phyloP scores from a whole-genome alignment of 768 basidiomycete species.

The Boletus tomentosulus region DNA sequence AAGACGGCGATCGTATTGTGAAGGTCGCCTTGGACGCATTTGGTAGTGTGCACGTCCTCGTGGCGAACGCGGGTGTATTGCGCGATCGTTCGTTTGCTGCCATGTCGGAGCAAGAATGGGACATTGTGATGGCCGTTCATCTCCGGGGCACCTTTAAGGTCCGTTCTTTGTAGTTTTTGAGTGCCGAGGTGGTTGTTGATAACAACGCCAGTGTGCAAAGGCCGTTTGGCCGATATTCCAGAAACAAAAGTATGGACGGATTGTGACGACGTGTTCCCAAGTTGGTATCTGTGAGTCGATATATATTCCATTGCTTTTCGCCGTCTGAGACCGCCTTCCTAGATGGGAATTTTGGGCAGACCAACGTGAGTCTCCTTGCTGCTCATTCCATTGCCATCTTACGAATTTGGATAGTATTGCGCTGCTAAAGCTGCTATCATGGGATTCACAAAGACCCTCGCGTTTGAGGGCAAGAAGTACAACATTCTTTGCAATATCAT shows the following conservation, averaged over 20 bases:
- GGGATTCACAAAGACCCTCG: conserved; percentile 85
- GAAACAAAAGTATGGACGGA: conserved; percentile 93
- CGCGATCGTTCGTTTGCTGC: conserved; percentile 90
- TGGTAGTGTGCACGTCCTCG: conserved; percentile 80
- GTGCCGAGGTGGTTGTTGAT: conserved; percentile 1
- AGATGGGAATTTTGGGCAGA: conserved; percentile 96
- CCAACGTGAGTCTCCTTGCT: conserved; percentile 51
- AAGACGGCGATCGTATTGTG: conserved; percentile 88
- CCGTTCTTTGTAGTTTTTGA: neutral
- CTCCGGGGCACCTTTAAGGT: conserved; percentile 91
- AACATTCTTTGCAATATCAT: conserved; percentile 87
- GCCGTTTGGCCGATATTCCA: conserved; percentile 97
- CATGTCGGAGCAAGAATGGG: conserved; percentile 93
- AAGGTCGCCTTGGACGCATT: conserved; percentile 84
- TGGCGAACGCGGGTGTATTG: conserved; percentile 92
- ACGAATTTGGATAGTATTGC: conserved; percentile 54
- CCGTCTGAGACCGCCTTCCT: neutral
- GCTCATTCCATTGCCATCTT: neutral
- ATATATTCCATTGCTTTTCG: neutral
- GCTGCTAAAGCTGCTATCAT: conserved; percentile 92
- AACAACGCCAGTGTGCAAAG: conserved; percentile 65
- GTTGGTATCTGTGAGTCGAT: conserved; percentile 82
- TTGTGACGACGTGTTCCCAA: conserved; percentile 90
- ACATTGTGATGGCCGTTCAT: conserved; percentile 84
- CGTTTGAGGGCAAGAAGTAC: conserved; percentile 88